These are phyloP conservation scores for Aschersonia sp. DNA, from an alignment of 2,329 filamentous ascomycete species.

Conservation along the genomic window DNA sequence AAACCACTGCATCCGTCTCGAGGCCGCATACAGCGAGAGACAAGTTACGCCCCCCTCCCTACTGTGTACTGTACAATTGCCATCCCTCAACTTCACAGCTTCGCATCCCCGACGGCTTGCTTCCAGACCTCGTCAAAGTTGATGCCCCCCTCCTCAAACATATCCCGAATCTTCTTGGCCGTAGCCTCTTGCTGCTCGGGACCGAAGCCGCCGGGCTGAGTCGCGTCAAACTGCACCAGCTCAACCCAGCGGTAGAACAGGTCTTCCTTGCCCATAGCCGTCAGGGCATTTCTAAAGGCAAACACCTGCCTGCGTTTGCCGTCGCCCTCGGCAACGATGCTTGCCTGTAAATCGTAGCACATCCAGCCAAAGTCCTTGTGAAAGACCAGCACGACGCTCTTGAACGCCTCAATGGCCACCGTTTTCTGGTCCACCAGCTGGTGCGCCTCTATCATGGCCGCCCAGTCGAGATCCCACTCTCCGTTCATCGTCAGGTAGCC, in stretches of 20 bases:
- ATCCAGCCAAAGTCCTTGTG: conserved; percentile 55
- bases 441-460: conserved; percentile 62
- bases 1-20: neutral
- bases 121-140: conserved; percentile 72
- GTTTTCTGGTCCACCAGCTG: conserved; percentile 50
- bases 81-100: neutral
- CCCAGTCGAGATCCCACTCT: conserved; percentile 81
- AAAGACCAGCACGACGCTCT: conserved; percentile 54
- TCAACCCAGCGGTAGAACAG: conserved; percentile 90
- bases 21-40: neutral
- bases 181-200: conserved; percentile 56
- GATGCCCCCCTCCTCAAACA: conserved; percentile 63
- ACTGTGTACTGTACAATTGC: conserved; percentile 4
- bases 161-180: conserved; percentile 56
- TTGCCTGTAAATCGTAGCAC: conserved; percentile 41
- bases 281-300: conserved; percentile 62
- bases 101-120: conserved; percentile 33
- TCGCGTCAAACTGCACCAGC: conserved; percentile 76
- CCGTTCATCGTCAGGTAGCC: conserved; percentile 76
- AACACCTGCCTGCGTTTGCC: conserved; percentile 60
- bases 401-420: conserved; percentile 50
- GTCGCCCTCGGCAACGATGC: conserved; percentile 38
- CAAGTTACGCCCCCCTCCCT: neutral
- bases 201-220: conserved; percentile 64
- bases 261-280: conserved; percentile 66